Evolutionary conservation across 176 grass and related monocot species (phyloP).

Genomic region (Puccinellia tenuiflora): DNA sequence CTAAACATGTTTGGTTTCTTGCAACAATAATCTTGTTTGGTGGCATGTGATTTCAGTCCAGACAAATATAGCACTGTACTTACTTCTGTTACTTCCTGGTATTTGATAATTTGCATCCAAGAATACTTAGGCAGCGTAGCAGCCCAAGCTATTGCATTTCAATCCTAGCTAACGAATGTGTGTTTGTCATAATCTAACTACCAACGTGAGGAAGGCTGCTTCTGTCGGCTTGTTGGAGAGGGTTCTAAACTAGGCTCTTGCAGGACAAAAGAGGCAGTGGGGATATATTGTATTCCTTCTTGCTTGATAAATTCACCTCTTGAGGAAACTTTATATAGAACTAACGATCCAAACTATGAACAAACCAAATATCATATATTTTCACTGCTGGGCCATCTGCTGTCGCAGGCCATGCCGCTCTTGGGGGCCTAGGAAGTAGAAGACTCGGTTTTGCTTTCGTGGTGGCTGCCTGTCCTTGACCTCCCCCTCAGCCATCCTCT

Average conservation of each 20-base stretch:
- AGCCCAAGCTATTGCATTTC: neutral
- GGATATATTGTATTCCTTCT: neutral
- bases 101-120: neutral
- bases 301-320: neutral
- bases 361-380: neutral
- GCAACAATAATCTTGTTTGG: neutral
- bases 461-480: too few relatives aligned
- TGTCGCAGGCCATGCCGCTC: too few relatives aligned
- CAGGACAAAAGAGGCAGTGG: neutral
- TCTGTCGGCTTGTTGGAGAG: neutral
- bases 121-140: neutral
- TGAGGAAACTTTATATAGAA: neutral
- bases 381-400: too few relatives aligned
- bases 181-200: neutral
- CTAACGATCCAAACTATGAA: neutral
- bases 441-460: too few relatives aligned
- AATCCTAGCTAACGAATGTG: neutral
- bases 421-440: too few relatives aligned
- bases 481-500: too few relatives aligned
- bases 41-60: neutral
- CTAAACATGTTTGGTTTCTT: neutral
- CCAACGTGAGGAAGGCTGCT: neutral
- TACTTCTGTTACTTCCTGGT: neutral
- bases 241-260: neutral
- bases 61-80: neutral